phyloP scores from a whole-genome alignment of 208 protist species.

The Leishmania turanica region DNA sequence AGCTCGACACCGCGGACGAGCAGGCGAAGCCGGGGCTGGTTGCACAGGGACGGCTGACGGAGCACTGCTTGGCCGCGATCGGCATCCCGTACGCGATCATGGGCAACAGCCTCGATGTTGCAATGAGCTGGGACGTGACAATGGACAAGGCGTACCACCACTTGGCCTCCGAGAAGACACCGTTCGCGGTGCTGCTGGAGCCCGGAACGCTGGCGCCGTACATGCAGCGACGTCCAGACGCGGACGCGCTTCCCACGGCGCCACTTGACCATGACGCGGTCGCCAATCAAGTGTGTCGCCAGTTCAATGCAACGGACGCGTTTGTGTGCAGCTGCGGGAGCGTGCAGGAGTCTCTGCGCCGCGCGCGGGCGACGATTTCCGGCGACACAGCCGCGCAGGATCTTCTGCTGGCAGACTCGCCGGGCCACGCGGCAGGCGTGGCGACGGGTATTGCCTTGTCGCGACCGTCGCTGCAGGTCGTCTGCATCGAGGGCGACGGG shows the following conservation, averaged over 20 bases:
- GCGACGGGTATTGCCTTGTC: slow-evolving; percentile 73
- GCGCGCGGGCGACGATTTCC: background rate
- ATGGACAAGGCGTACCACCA: slow-evolving; percentile 66
- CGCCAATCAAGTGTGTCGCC: slow-evolving; percentile 70
- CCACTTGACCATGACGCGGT: slow-evolving; percentile 60
- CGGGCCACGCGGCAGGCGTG: slow-evolving; percentile 72
- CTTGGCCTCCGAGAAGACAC: slow-evolving; percentile 47
- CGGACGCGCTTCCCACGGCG: slow-evolving; percentile 33
- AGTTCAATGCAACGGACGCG: slow-evolving; percentile 54
- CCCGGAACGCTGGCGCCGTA: slow-evolving; percentile 52
- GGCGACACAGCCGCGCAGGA: slow-evolving; percentile 40
- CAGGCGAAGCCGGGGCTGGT: slow-evolving; percentile 77
- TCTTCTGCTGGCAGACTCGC: slow-evolving; percentile 76
- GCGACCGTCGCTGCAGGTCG: slow-evolving; percentile 59
- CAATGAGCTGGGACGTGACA: slow-evolving; percentile 42
- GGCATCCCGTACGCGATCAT: slow-evolving; percentile 70
- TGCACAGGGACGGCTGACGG: slow-evolving; percentile 64
- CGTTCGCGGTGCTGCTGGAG: slow-evolving; percentile 81
- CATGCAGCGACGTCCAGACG: slow-evolving; percentile 24
- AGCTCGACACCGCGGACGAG: slow-evolving; percentile 43
- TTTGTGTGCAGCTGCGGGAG: slow-evolving; percentile 75
- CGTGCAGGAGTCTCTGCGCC: slow-evolving; percentile 30
- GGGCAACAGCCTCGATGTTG: slow-evolving; percentile 47
- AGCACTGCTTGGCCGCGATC: slow-evolving; percentile 48
- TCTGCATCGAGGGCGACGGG: slow-evolving; percentile 88